Evolutionary conservation across 1,284 basidiomycete genomes (phyloP).

Genomic region (Trichosporon ovoides): DNA sequence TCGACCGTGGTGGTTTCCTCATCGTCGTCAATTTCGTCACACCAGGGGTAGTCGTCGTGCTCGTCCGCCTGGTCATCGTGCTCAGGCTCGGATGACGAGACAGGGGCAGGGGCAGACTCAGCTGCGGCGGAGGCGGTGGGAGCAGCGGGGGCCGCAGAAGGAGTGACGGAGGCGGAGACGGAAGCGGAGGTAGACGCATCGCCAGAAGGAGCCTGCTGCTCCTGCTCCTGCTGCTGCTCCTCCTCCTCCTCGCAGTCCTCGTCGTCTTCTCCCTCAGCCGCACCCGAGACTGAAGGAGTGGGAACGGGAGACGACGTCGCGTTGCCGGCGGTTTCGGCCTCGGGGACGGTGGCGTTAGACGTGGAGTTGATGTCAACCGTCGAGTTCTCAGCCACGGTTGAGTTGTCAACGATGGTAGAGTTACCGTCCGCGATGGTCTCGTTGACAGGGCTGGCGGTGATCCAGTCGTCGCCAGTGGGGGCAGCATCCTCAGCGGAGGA

Average conservation of each 20-base stretch:
- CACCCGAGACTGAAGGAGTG: background rate
- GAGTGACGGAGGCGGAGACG: background rate
- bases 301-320: slow-evolving; percentile 2
- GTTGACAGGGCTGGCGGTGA: background rate
- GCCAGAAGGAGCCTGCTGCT: background rate
- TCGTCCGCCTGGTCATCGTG: background rate
- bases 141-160: slow-evolving; percentile 61
- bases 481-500: background rate
- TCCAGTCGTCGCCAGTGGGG: slow-evolving; percentile 1
- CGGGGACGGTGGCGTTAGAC: background rate
- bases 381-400: background rate
- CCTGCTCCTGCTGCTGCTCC: background rate
- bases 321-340: background rate
- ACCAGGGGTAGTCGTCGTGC: slow-evolving; percentile 6
- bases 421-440: background rate
- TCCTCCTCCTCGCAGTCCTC: slow-evolving; percentile 14
- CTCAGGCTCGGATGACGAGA: background rate
- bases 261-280: background rate
- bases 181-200: background rate
- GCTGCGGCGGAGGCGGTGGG: background rate
- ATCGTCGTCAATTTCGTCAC: slow-evolving; percentile 7
- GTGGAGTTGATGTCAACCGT: background rate
- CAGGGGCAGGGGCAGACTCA: background rate
- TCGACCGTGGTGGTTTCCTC: background rate
- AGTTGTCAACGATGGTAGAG: background rate